Conservation (phyloP, 306 rosid genomes). For the Pyrus communis region DNA sequence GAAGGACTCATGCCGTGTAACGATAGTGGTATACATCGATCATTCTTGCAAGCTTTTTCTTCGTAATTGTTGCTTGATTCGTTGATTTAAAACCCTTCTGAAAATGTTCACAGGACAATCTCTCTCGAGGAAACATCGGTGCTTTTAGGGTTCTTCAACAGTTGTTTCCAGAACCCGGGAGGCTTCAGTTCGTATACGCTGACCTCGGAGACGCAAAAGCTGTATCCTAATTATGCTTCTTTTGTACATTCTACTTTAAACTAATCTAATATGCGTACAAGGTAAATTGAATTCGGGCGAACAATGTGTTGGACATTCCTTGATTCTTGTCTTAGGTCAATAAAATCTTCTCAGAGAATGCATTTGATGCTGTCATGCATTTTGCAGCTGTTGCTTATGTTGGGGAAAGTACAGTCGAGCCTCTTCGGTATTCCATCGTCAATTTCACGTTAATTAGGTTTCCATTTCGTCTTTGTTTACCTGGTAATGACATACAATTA, state of each 20-base stretch:
- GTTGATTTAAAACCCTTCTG: not conserved
- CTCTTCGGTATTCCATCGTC: conserved; percentile 47
- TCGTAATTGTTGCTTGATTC: not conserved
- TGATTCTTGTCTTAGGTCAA: conserved; percentile 58
- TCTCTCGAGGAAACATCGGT: conserved; percentile 86
- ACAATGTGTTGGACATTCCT: conserved; percentile 17
- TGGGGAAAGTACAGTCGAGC: conserved; percentile 88
- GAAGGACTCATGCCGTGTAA: conserved; percentile 71
- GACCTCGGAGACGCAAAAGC: conserved; percentile 81
- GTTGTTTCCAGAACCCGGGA: conserved; percentile 71
- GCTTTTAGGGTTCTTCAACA: conserved; percentile 70
- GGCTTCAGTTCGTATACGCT: conserved; percentile 85
- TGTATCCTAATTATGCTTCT: conserved; percentile 40
- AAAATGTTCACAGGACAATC: conserved; percentile 48
- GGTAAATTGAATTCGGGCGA: not conserved
- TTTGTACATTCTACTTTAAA: not conserved
- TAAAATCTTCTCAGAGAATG: conserved; percentile 78
- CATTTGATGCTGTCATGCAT: conserved; percentile 96
- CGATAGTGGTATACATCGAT: conserved; percentile 53
- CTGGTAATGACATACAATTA: not conserved
- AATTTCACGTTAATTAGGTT: not conserved
- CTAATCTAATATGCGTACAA: not conserved
- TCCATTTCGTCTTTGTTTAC: not conserved
- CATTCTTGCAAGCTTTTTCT: not conserved
- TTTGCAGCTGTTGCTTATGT: conserved; percentile 99